Conservation (phyloP, 2,329 filamentous ascomycete genomes). For the Chaetothyriales sp. region DNA sequence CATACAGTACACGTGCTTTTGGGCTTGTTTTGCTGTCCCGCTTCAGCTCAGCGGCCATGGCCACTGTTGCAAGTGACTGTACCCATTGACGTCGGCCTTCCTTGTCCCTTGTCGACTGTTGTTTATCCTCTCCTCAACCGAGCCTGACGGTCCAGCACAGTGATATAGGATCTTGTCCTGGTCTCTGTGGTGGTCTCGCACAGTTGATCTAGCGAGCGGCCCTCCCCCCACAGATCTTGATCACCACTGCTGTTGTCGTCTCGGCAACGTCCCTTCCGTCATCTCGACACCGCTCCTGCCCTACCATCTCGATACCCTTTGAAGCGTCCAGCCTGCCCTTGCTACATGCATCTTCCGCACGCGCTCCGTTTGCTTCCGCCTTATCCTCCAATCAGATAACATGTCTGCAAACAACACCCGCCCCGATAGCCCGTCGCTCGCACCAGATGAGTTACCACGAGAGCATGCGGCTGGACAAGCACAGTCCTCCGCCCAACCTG, state of each 20-base stretch:
- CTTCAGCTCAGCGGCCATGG: not conserved
- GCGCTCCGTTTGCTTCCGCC: not conserved
- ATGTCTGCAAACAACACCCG: not conserved
- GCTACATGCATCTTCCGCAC: not conserved
- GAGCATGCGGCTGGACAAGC: not conserved
- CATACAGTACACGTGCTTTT: not conserved
- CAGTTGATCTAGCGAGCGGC: no score
- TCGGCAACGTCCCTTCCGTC: not conserved
- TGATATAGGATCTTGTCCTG: no score
- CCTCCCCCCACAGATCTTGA: no score
- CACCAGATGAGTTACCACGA: not conserved
- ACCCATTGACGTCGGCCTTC: not conserved
- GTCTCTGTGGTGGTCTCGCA: no score
- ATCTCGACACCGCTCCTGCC: no score
- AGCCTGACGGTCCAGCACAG: no score
- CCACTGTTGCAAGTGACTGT: not conserved
- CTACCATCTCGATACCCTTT: not conserved
- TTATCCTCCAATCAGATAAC: not conserved
- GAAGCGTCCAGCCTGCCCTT: not conserved
- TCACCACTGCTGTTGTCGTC: no score
- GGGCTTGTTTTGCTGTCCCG: not conserved
- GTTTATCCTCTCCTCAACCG: no score
- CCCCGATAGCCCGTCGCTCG: not conserved
- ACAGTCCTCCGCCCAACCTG: conserved; percentile 1
- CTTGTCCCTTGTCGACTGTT: no score